A percentile compares a stretch with the other conserved stretches of the same genome.
These are phyloP conservation scores for Chloris gayana DNA, from an alignment of 176 grass and related monocot species.

Conservation along the genomic window DNA sequence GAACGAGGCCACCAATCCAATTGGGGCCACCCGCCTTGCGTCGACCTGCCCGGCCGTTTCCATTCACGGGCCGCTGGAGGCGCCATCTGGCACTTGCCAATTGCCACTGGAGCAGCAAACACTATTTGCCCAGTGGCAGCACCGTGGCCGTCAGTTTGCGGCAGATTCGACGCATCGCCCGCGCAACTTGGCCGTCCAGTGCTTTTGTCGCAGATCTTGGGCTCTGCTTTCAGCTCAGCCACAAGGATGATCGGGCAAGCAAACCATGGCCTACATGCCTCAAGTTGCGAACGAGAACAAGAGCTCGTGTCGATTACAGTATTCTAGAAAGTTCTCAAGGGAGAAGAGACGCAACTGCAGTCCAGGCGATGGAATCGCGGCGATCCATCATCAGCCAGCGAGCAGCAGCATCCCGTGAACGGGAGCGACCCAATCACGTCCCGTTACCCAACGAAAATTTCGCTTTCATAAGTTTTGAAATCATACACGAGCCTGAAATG, in stretches of 20 bases:
- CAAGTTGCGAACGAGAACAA: background rate
- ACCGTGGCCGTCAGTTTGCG: background rate
- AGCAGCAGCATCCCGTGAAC: conserved; percentile 26
- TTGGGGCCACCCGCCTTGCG: background rate
- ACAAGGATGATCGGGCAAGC: background rate
- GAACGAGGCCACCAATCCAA: no score
- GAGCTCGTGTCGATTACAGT: background rate
- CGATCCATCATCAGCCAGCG: background rate
- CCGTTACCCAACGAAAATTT: background rate
- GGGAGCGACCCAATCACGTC: conserved; percentile 6
- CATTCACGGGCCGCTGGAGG: conserved; percentile 10
- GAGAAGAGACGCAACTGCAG: background rate
- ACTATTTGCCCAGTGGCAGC: background rate
- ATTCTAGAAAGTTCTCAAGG: conserved; percentile 1
- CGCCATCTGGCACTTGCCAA: background rate
- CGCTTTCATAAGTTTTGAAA: no score
- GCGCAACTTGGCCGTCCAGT: conserved; percentile 23
- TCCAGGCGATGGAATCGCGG: background rate
- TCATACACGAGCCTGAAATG: background rate
- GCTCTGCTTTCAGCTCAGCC: background rate
- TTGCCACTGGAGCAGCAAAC: background rate
- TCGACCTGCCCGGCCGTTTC: background rate
- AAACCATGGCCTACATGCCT: background rate
- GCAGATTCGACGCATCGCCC: conserved; percentile 16
- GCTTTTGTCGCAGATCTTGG: background rate